A percentile compares a stretch with the other conserved stretches of the same genome.
Conservation (phyloP, 2,329 filamentous ascomycete species). For the Pseudopyrenochaeta lycopersici region DNA sequence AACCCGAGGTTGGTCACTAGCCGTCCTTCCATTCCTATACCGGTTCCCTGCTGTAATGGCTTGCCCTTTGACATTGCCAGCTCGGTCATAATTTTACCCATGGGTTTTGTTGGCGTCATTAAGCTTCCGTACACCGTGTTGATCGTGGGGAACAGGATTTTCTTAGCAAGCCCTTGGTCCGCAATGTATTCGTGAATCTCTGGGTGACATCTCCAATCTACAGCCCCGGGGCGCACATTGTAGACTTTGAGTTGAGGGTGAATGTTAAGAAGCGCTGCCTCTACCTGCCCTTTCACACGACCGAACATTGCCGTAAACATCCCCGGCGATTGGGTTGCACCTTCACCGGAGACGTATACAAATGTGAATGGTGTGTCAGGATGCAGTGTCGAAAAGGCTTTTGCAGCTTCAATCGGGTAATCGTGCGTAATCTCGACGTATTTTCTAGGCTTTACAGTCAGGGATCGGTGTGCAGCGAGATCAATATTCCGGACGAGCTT, state of each 20-base stretch:
- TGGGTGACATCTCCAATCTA: conserved; percentile 61
- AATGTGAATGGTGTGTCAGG: conserved; percentile 69
- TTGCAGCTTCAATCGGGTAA: conserved; percentile 70
- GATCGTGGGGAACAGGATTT: conserved; percentile 23
- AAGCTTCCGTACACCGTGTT: conserved; percentile 41
- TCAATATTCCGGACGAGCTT: too few species aligned
- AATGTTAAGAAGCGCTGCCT: conserved; percentile 66
- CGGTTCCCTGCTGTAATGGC: conserved; percentile 48
- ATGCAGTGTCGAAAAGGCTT: conserved; percentile 64
- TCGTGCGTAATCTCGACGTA: conserved; percentile 75
- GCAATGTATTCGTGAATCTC: conserved; percentile 51
- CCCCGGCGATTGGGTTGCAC: conserved; percentile 67
- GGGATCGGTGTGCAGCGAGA: too few species aligned
- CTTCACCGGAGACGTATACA: conserved; percentile 73
- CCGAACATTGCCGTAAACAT: conserved; percentile 67
- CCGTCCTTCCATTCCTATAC: conserved; percentile 51
- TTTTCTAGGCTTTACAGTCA: too few species aligned
- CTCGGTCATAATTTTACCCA: conserved; percentile 59
- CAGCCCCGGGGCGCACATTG: conserved; percentile 66
- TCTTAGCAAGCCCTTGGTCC: conserved; percentile 31
- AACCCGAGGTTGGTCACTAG: conserved; percentile 52
- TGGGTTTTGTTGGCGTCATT: conserved; percentile 56
- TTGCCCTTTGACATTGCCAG: conserved; percentile 60
- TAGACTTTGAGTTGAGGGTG: conserved; percentile 61
- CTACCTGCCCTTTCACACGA: conserved; percentile 73